Evolutionary conservation across 2,329 filamentous ascomycete species (phyloP), one percentile per base, ranked within the genome.

Genomic region (Huntiella decipiens): DNA sequence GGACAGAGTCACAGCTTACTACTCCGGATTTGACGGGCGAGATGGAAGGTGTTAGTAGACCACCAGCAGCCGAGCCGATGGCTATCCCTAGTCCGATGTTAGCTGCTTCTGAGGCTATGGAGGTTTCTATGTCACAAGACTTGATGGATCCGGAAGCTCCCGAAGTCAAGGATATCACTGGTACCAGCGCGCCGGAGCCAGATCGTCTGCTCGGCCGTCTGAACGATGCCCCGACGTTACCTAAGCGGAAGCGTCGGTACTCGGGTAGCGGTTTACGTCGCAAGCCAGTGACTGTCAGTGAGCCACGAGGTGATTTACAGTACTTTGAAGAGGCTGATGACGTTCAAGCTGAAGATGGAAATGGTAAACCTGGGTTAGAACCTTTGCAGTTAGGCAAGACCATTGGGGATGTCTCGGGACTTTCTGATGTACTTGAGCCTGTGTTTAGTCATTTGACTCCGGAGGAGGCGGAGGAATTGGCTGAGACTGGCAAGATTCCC

Each of bases 301-400:
- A 79, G 10, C 68, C 73, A 7, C 69, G 80, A 44, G 81, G 84
- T n/a, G 73, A 82, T 51, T 67, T 95, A n/a, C 79, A 93, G 58
- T 94, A 87, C 54, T 87, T 82, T 55, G 86, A 93, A 56, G 83
- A 92, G 54, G 84, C 88, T 22, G 85, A 87, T 16, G 88, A 92
- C 56, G 77, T 77, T 37, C 82, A 76, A 2, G 86, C 88, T 60
- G 39, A 31, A 28, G 15, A 13, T 31, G 22, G 16, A 19, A 28
- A n/a, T n/a, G 5, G 17, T 11, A 22, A n/a, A n/a, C 8, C 22
- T 13, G 39, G 10, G 5, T 10, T 7, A 4, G 19, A 5, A n/a
- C 19, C 12, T n/a, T 8, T 28, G 22, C 22, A 28, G 22, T 28
- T 28, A 28, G 2, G 5, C 22, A 8, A 38, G 16, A 34, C 16